Evolutionary conservation across 192 early-diverging fungal species (phyloP).

Genomic region (Linnemannia zychae): DNA sequence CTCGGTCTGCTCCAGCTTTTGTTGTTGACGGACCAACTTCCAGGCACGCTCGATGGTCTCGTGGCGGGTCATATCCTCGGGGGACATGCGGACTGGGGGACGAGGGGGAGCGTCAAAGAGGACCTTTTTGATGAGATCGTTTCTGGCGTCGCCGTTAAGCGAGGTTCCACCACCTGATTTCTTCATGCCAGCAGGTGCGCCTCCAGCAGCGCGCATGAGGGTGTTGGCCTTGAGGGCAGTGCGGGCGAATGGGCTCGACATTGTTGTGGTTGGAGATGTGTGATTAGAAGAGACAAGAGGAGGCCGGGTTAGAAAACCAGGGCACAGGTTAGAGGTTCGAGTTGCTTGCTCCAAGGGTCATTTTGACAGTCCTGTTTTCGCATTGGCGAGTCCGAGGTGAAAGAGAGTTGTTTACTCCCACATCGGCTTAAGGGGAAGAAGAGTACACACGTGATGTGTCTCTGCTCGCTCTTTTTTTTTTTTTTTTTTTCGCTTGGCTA

Average conservation of each 20-base stretch:
- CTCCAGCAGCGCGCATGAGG: constrained; percentile 48
- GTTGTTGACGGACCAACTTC: constrained; percentile 66
- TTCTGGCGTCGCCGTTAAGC: constrained; percentile 66
- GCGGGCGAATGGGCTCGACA: constrained; percentile 52
- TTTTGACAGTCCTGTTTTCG: background rate
- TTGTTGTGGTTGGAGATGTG: constrained; percentile 11
- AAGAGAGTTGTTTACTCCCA: background rate
- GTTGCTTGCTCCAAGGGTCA: background rate
- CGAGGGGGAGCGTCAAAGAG: constrained; percentile 69
- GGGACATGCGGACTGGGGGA: constrained; percentile 60
- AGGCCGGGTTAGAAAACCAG: background rate
- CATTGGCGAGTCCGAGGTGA: background rate
- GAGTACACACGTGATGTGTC: constrained; percentile 4
- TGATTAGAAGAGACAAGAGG: constrained; percentile 10
- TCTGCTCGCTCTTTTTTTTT: background rate
- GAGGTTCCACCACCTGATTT: constrained; percentile 34
- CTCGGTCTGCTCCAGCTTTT: constrained; percentile 59
- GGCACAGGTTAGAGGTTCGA: background rate
- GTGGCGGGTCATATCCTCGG: constrained; percentile 73
- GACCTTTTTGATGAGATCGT: constrained; percentile 80
- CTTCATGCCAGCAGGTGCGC: constrained; percentile 21
- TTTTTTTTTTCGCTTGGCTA: background rate
- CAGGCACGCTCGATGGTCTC: constrained; percentile 81
- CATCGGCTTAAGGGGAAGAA: constrained; percentile 9
- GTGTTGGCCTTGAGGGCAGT: constrained; percentile 24